Evolutionary conservation across 352 stramenopile species (phyloP), one percentile per base, ranked within the genome.

Genomic region (Phytophthora idaei): DNA sequence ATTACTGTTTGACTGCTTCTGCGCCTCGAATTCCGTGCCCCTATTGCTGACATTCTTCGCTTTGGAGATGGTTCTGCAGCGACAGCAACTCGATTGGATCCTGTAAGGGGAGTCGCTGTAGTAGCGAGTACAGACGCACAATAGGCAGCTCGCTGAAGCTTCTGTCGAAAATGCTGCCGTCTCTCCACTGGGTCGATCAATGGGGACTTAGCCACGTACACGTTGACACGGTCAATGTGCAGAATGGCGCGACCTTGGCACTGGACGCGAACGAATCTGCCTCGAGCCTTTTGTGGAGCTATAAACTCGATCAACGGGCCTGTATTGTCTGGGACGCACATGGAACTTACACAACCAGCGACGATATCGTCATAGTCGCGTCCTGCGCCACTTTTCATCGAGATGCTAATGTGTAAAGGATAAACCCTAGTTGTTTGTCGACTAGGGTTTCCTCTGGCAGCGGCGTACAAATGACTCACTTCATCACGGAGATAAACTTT

Each of bases 261-360:
- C 41, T 92, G 81, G 3, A 92, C 68, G 10, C 83, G 83, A 21
- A 92, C 76, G 34, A 89, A 92, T 15, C 83, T 63, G 0, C 81
- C 83, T 34, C 81, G 71, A n/a, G 75, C 80, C 29, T 79, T 90
- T 3, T 72, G 73, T 7, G 83, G 83, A 2, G 76, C 62, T 12
- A 73, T 53, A 78, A 80, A 90, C 51, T 77, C 72, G 37, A 89
- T 80, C 9, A 72, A 51, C 9, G 73, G 52, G 1, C 59, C 58
- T 1, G 55, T 54, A 17, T 73, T 77, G 14, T 82, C 72, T 0
- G 37, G 29, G 0, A 89, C 46, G 8, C 69, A 74, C 9, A 83
- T 55, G 0, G 59, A 78, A 47, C 69, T 85, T 46, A 89, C 81
- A 50, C 69, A 74, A 58, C 81, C 83, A 0, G 72, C 71, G 41